Evolutionary conservation across 345 rosid species (phyloP), one percentile per base, ranked within the genome.

Genomic region (Eucalyptus cloeziana): DNA sequence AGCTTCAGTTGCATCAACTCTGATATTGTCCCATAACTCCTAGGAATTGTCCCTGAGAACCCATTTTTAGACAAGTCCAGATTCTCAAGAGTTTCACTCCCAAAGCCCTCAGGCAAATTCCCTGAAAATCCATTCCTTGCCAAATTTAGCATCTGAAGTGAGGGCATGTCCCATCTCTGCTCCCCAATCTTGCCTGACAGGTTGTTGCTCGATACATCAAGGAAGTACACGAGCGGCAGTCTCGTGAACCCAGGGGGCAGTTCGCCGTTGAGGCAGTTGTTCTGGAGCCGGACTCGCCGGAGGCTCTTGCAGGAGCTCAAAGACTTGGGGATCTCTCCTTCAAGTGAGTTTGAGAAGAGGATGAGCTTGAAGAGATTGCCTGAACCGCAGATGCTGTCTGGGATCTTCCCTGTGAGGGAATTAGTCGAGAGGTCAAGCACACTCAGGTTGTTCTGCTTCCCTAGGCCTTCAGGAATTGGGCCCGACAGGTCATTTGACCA

Each of bases 371-470:
- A 92, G 47, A 97, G 97, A 52, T 89, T 86, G 52, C 96, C 96
- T 7, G 99, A 96, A 49, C 90, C 91, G 89, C 99, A 97, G 2
- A 97, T 87, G 6, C 92, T 90, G 31, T 93, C 91, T 4, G 99
- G 99, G n/a, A 97, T 89, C 58, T 88, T 91, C 50, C 98, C 99
- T 3, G 95, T 90, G 89, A 97, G 97, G 88, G 89, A 94, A 90
- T 97, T 97, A 71, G 96, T 93, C 88, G 99, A 97, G 47, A 97
- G 96, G 94, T 97, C 99, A 47, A 96, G 88, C 13, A 97, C 85
- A 12, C 96, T 96, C 90, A 97, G 96, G 89, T 95, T 96, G 92
- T 88, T 94, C 69, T 88, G 90, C 88, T 92, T 91, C 71, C 98
- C 99, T 58, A 97, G 97, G 76, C 87, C 91, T 22, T n/a, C n/a